A percentile compares a stretch with the other conserved stretches of the same genome.
These are phyloP conservation scores for Cytospora chrysosperma DNA, from an alignment of 2,329 filamentous ascomycete genomes.

Conservation along the genomic window DNA sequence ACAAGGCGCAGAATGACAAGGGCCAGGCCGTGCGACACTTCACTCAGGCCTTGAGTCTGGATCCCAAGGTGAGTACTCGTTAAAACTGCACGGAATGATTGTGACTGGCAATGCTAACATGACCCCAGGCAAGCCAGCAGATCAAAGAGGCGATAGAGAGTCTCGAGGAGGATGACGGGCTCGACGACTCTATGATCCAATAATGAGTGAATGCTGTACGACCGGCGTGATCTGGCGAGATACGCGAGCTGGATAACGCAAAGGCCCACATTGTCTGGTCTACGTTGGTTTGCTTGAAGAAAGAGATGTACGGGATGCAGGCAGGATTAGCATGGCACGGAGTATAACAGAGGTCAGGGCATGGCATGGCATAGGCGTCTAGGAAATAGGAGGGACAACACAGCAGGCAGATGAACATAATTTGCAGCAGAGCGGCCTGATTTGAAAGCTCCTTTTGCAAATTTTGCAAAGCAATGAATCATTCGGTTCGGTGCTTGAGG, in stretches of 20 bases:
- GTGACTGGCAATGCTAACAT: no score
- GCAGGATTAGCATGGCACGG: constrained; percentile 17
- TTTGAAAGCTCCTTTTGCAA: neutral
- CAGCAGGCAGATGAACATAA: constrained; percentile 1
- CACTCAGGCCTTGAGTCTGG: constrained; percentile 90
- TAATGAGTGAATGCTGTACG: constrained; percentile 35
- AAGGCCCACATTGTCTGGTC: neutral
- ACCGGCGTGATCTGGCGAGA: neutral
- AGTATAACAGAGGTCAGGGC: constrained; percentile 16
- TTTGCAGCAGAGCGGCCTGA: constrained; percentile 5
- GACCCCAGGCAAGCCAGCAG: constrained; percentile 73
- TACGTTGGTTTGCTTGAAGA: neutral
- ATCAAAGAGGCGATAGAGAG: constrained; percentile 98
- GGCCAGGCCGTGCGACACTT: constrained; percentile 87
- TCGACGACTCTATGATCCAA: constrained; percentile 65
- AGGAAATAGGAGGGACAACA: neutral
- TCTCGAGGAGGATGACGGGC: constrained; percentile 75
- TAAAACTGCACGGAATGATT: neutral
- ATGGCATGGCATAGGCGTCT: constrained; percentile 15
- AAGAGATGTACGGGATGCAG: neutral
- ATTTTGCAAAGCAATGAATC: neutral
- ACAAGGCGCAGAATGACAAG: constrained; percentile 70
- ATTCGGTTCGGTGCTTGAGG: neutral
- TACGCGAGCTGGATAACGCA: neutral
- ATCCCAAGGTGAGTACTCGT: constrained; percentile 75